Base-by-base conservation (phyloP, 768 basidiomycete species). In the Suillus weaverae region DNA sequence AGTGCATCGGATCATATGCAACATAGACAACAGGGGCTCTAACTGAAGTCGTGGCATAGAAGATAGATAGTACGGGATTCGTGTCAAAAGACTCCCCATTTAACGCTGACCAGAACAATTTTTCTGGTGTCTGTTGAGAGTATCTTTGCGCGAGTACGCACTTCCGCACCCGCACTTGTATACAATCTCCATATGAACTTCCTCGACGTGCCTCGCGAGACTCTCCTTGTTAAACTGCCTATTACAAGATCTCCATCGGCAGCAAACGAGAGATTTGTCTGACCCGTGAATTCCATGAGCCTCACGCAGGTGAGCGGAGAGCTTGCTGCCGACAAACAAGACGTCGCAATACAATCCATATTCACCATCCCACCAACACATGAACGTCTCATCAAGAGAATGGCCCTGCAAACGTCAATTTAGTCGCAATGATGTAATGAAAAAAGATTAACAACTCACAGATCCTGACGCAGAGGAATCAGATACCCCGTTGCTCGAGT, bases 161-260 rank as follows among this genome's bases (percentile, higher is more conserved):
- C 9, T 1, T 1, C 14, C 14, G 20, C 74, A 75, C 8, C 66
- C 65, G 30, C 74, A 75, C 0, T 64, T 61, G 73, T 74, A 69
- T 2, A 48, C 57, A 43, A 64, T 68, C 11, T 39, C 54, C 3
- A 75, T 60, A 26, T 75, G 75, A 2, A 3, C 63, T 20, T 75
- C 75, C 50, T 75, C 68, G 1, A 77, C 50, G 14, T 75, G 74
- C 1, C 75, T 39, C 38, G 10, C 3, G 18, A 59, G 26, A 30
- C 4, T 33, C 68, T 18, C 26, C 18, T 26, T 26, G 1, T 59
- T 59, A 10, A 59, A 0, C 10, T 13, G 38, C 26, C 1, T 6
- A 4, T 26, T 3, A 20, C 57, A 59, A 20, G 18, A 3, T 0
- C 30, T 1, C 57, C 57, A 59, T 20, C 0, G 26, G 38, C 57